phyloP scores from a whole-genome alignment of 148 eudicot species.

The Diospyros lotus region DNA sequence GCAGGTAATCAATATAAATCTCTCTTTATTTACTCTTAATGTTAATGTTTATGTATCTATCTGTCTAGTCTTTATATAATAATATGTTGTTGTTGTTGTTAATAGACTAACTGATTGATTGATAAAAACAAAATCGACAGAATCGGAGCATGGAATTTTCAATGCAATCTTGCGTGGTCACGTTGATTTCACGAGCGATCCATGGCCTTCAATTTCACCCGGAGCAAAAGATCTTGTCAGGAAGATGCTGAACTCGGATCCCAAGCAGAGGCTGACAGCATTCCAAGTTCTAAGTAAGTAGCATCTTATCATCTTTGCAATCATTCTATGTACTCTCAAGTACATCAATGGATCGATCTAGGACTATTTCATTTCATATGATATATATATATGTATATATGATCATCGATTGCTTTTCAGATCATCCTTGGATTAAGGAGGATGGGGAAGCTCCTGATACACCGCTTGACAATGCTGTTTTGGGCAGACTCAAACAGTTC shows the following conservation, averaged over 20 bases:
- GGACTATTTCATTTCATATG: too few species aligned
- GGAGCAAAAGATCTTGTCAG: slow-evolving; percentile 91
- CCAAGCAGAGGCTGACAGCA: slow-evolving; percentile 89
- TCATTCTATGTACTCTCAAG: too few species aligned
- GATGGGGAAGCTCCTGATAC: slow-evolving; percentile 91
- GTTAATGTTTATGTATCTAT: too few species aligned
- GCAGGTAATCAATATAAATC: slow-evolving; percentile 26
- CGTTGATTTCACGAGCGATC: slow-evolving; percentile 78
- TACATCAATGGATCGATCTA: too few species aligned
- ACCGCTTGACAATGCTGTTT: slow-evolving; percentile 91
- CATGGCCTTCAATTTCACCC: slow-evolving; percentile 87
- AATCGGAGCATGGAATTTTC: slow-evolving; percentile 95
- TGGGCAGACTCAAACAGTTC: slow-evolving; percentile 77
- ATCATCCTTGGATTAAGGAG: slow-evolving; percentile 96
- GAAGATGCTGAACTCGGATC: slow-evolving; percentile 84
- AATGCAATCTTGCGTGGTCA: slow-evolving; percentile 86
- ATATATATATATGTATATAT: too few species aligned
- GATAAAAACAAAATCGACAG: slow-evolving; percentile 27
- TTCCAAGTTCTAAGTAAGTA: slow-evolving; percentile 77
- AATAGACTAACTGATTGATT: background rate
- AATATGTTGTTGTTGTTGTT: background rate
- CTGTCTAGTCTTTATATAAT: background rate
- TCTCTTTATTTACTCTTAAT: background rate
- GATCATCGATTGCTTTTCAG: slow-evolving; percentile 20
- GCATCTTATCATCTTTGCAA: background rate